A percentile compares a stretch with the other conserved stretches of the same genome.
Evolutionary conservation across 805 yeast genomes (phyloP).

Genomic region (Komagataella pseudopastoris): DNA sequence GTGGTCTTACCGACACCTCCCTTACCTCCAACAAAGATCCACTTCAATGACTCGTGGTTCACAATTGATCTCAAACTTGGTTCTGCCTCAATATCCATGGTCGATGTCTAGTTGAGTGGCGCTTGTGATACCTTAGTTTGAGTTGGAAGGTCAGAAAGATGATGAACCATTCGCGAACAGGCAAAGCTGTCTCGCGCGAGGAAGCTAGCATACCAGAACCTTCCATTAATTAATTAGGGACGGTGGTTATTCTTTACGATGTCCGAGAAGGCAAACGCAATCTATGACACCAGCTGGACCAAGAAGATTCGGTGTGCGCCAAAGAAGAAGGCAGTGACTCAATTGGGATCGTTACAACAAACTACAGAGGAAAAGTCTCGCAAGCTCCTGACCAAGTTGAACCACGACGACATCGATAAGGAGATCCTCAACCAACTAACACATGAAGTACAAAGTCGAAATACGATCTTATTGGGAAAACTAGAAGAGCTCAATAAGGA

Average conservation of each 20-base stretch:
- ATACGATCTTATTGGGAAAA: neutral
- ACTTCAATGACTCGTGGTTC: slow-evolving; percentile 56
- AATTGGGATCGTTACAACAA: neutral
- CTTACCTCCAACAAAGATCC: slow-evolving; percentile 99
- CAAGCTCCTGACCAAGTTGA: neutral
- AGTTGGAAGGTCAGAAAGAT: neutral
- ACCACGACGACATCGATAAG: neutral
- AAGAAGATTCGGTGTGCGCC: neutral
- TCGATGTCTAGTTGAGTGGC: neutral
- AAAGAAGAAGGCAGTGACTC: neutral
- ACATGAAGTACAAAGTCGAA: neutral
- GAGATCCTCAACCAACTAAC: neutral
- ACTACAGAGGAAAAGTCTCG: neutral
- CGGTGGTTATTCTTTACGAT: neutral
- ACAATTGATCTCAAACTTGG: slow-evolving; percentile 61
- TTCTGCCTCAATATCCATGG: slow-evolving; percentile 46
- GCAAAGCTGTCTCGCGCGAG: neutral
- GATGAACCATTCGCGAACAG: neutral
- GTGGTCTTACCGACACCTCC: slow-evolving; percentile 99
- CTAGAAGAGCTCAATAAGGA: neutral
- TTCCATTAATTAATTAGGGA: neutral
- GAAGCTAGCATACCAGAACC: neutral
- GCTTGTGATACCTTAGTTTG: neutral
- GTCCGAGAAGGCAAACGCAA: neutral
- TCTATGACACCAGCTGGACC: neutral